Conservation (phyloP, 129 eudicot genomes). For the Centrapalus pauciflorus region DNA sequence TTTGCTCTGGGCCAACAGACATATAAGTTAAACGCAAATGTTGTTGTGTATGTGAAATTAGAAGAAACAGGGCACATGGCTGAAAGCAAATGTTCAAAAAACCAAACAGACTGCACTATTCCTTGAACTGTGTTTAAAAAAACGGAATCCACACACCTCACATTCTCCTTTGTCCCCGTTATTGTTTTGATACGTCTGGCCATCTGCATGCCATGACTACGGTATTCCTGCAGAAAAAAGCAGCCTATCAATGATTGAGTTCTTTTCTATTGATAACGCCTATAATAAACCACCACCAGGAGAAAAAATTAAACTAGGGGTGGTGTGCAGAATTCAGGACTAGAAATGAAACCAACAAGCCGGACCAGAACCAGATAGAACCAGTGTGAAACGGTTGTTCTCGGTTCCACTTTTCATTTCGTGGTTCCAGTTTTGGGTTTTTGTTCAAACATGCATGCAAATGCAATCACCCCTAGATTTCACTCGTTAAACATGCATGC, state of each 20-base stretch:
- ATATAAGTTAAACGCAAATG: neutral
- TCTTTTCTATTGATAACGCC: neutral
- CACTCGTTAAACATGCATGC: neutral
- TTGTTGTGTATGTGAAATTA: constrained; percentile 1
- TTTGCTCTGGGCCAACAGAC: constrained; percentile 43
- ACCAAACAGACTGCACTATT: neutral
- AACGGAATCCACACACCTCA: constrained; percentile 47
- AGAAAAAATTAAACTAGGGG: constrained; percentile 6
- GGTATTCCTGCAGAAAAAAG: constrained; percentile 43
- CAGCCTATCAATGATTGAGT: constrained; percentile 1
- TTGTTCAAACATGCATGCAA: too few relatives aligned
- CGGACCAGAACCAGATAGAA: too few relatives aligned
- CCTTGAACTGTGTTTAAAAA: neutral
- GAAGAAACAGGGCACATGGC: neutral
- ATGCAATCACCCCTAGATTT: too few relatives aligned
- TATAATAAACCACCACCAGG: neutral
- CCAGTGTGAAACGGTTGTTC: too few relatives aligned
- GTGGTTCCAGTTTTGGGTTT: too few relatives aligned
- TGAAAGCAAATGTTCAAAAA: neutral
- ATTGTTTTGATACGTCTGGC: constrained; percentile 55
- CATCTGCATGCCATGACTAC: constrained; percentile 48
- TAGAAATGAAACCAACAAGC: too few relatives aligned
- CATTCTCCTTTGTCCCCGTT: constrained; percentile 59
- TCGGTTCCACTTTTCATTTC: too few relatives aligned
- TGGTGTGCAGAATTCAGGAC: too few relatives aligned